Conservation (phyloP, 2,329 filamentous ascomycete genomes). For the Zymoseptoria tritici region DNA sequence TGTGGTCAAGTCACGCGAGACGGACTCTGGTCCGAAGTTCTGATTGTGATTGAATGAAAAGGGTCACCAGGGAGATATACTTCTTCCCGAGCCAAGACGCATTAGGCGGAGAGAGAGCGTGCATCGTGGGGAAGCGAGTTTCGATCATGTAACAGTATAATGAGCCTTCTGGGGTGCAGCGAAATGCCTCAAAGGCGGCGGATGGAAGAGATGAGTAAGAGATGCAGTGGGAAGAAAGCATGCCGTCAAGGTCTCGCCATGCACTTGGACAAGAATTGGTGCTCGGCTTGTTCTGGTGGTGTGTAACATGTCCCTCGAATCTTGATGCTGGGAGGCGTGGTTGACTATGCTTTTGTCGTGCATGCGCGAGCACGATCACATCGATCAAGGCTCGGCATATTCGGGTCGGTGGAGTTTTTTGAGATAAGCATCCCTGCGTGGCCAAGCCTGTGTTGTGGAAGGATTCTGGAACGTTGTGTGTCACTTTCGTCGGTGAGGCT, state of each 20-base stretch:
- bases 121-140: too few species aligned
- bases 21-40: not conserved
- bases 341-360: too few species aligned
- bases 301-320: not conserved
- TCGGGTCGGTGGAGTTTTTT: not conserved
- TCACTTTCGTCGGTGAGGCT: too few species aligned
- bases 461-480: not conserved
- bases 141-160: not conserved
- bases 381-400: too few species aligned
- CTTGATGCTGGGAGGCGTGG: not conserved
- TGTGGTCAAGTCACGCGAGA: not conserved
- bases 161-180: not conserved
- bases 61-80: not conserved
- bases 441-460: not conserved
- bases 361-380: too few species aligned
- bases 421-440: not conserved
- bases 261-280: not conserved
- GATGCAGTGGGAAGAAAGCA: not conserved
- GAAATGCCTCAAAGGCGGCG: not conserved
- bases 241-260: not conserved
- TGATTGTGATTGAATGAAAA: not conserved
- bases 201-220: not conserved
- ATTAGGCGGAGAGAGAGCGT: too few species aligned
- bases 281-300: not conserved
- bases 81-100: not conserved